phyloP scores from a whole-genome alignment of 2,329 filamentous ascomycete genomes.

The Botrytis fragariae region DNA sequence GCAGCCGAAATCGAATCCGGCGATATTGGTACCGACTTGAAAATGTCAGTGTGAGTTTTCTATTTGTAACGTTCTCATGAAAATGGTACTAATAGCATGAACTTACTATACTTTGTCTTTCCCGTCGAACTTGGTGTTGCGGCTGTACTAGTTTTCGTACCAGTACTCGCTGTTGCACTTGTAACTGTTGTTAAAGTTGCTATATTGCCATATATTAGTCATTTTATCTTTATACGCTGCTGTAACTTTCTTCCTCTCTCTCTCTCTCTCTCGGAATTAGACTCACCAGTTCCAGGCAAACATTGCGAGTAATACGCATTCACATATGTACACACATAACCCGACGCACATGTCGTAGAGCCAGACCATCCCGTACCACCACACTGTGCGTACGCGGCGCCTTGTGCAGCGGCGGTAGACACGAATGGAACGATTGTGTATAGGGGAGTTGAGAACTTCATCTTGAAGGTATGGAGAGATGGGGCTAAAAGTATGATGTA shows the following conservation, averaged over 20 bases:
- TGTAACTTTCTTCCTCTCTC: background rate
- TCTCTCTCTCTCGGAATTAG: background rate
- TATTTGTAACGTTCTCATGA: background rate
- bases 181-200: slow-evolving; percentile 13
- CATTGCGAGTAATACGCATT: slow-evolving; percentile 40
- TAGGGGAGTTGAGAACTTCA: slow-evolving; percentile 6
- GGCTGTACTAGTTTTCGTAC: background rate
- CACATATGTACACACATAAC: slow-evolving; percentile 33
- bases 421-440: background rate
- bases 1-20: slow-evolving; percentile 50
- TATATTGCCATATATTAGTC: background rate
- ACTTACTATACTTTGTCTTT: slow-evolving; percentile 28
- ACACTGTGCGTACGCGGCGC: slow-evolving; percentile 25
- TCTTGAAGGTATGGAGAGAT: background rate
- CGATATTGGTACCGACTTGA: slow-evolving; percentile 34
- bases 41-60: background rate
- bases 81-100: background rate
- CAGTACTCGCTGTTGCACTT: background rate
- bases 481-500: background rate
- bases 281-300: slow-evolving; percentile 24
- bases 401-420: slow-evolving; percentile 13
- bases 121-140: slow-evolving; percentile 18
- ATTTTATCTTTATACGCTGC: background rate
- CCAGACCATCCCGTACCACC: slow-evolving; percentile 37
- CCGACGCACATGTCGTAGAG: slow-evolving; percentile 36